Conservation (phyloP, 2,329 filamentous ascomycete species). For the Claviceps paspali region DNA sequence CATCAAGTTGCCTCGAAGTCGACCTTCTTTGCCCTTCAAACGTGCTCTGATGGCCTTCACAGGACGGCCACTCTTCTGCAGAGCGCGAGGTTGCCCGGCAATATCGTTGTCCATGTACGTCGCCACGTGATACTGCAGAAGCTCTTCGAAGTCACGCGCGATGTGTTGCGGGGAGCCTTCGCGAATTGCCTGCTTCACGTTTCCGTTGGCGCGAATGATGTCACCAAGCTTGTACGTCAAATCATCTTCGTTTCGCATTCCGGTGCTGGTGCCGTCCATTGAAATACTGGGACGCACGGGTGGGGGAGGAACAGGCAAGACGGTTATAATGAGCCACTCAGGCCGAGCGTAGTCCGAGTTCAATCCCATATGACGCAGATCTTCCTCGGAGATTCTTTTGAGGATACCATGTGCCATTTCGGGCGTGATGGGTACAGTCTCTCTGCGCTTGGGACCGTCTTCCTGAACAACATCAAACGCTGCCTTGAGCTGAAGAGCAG, state of each 20-base stretch:
- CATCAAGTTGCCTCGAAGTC: conserved; percentile 97
- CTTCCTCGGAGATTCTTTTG: conserved; percentile 65
- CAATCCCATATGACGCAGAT: conserved; percentile 74
- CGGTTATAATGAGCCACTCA: conserved; percentile 96
- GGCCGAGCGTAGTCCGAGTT: conserved; percentile 91
- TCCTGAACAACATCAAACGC: conserved; percentile 51
- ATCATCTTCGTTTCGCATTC: conserved; percentile 93
- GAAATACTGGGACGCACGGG: conserved; percentile 94
- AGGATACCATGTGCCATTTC: conserved; percentile 78
- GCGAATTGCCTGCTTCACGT: conserved; percentile 77
- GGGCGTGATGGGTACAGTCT: conserved; percentile 71
- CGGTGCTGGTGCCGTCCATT: conserved; percentile 84
- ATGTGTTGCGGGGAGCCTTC: conserved; percentile 90
- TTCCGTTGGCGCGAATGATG: conserved; percentile 94
- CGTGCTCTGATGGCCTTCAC: conserved; percentile 94
- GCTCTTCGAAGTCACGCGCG: conserved; percentile 72
- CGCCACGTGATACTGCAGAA: conserved; percentile 94
- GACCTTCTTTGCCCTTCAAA: conserved; percentile 97
- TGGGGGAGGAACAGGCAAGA: conserved; percentile 86
- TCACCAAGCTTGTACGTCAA: conserved; percentile 98
- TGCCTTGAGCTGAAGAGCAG: conserved; percentile 68
- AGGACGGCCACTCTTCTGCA: conserved; percentile 93
- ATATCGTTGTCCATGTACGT: conserved; percentile 99
- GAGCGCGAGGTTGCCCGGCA: conserved; percentile 79
- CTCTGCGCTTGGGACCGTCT: conserved; percentile 56